Percentiles rank a stretch among this genome's conserved stretches.
These are phyloP conservation scores for Sporothrix schenckii DNA, from an alignment of 2,329 filamentous ascomycete species.

Conservation along the genomic window DNA sequence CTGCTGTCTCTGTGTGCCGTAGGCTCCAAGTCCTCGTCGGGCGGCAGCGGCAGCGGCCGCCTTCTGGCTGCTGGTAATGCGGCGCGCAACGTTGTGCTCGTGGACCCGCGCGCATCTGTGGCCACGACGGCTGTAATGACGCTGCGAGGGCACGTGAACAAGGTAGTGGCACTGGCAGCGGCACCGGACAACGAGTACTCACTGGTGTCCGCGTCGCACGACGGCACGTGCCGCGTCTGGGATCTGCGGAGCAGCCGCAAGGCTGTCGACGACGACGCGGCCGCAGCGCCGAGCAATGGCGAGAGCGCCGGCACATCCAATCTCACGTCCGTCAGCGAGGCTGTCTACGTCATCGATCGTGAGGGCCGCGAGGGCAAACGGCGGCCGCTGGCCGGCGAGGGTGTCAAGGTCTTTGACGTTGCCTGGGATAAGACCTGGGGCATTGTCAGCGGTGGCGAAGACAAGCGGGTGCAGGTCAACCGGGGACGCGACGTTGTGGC, in stretches of 20 bases:
- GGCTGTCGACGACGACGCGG: constrained; percentile 44
- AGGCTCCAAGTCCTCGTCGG: constrained; percentile 43
- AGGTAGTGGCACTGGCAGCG: constrained; percentile 56
- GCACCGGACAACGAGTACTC: constrained; percentile 71
- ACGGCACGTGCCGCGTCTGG: constrained; percentile 92
- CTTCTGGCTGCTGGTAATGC: constrained; percentile 75
- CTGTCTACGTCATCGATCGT: constrained; percentile 77
- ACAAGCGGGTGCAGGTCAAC: constrained; percentile 94
- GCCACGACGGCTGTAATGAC: constrained; percentile 81
- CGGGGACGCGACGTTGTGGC: constrained; percentile 59
- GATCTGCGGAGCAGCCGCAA: constrained; percentile 75
- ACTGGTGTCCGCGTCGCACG: constrained; percentile 87
- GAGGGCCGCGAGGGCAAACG: constrained; percentile 63
- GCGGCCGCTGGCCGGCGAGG: constrained; percentile 72
- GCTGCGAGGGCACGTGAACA: constrained; percentile 85
- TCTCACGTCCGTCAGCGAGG: constrained; percentile 64
- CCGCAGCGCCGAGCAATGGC: constrained; percentile 5
- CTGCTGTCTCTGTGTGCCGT: constrained; percentile 79
- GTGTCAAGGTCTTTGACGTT: constrained; percentile 86
- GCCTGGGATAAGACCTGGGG: constrained; percentile 84
- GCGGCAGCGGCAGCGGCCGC: constrained; percentile 30
- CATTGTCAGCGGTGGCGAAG: constrained; percentile 89
- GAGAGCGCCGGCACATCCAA: constrained; percentile 21
- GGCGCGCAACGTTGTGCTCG: constrained; percentile 84
- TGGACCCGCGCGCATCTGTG: constrained; percentile 82